These are phyloP conservation scores for Amphichorda felina DNA, from an alignment of 2,329 filamentous ascomycete species.

Conservation along the genomic window DNA sequence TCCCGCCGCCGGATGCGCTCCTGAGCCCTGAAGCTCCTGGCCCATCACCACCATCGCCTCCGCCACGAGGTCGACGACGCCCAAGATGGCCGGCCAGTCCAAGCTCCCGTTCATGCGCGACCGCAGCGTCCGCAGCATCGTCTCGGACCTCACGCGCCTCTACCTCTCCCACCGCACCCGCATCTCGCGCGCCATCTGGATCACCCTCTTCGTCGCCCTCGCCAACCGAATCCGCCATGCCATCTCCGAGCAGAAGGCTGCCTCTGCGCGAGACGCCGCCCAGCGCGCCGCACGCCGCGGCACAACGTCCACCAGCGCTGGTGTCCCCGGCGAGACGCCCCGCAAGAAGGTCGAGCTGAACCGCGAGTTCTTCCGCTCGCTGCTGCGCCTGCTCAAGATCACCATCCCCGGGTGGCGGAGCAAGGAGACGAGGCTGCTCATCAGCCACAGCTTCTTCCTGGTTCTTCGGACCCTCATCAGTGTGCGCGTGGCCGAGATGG, in stretches of 20 bases:
- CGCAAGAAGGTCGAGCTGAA: slow-evolving; percentile 86
- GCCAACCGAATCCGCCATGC: slow-evolving; percentile 83
- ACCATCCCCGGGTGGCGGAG: slow-evolving; percentile 84
- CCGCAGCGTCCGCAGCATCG: slow-evolving; percentile 50
- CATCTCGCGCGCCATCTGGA: slow-evolving; percentile 74
- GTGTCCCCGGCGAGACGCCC: slow-evolving; percentile 21
- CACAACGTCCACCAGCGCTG: slow-evolving; percentile 25
- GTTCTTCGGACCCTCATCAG: slow-evolving; percentile 86
- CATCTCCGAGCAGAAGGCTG: slow-evolving; percentile 84
- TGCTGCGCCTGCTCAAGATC: slow-evolving; percentile 70
- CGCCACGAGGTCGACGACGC: not conserved
- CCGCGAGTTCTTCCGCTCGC: slow-evolving; percentile 63
- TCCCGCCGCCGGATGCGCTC: no score
- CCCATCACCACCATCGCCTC: not conserved
- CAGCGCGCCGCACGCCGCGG: slow-evolving; percentile 33
- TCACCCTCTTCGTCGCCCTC: slow-evolving; percentile 69
- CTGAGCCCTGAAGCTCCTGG: no score
- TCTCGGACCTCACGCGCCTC: slow-evolving; percentile 55
- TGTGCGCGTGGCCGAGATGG: slow-evolving; percentile 90
- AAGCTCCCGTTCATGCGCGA: slow-evolving; percentile 53
- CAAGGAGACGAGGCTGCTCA: slow-evolving; percentile 73
- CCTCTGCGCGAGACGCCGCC: slow-evolving; percentile 56
- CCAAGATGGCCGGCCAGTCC: slow-evolving; percentile 60
- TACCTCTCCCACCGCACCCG: slow-evolving; percentile 72
- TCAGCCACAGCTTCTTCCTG: slow-evolving; percentile 89